A percentile compares a stretch with the other conserved stretches of the same genome.
Conservation (phyloP, 2,329 filamentous ascomycete species). For the Geosmithia putterillii region DNA sequence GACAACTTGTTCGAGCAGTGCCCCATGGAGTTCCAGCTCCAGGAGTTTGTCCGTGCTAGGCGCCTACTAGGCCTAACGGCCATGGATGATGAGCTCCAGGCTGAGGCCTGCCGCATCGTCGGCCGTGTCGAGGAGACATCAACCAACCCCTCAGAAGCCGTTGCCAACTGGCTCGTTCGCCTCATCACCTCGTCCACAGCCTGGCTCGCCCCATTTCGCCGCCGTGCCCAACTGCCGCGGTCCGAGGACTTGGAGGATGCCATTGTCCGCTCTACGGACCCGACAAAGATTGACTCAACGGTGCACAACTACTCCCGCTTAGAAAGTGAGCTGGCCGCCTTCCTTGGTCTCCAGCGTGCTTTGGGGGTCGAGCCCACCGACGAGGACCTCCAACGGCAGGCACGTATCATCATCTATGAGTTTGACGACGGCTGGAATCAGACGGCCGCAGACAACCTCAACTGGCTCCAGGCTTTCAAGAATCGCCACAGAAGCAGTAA, state of each 20-base stretch:
- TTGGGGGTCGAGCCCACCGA: constrained; percentile 37
- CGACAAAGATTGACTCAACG: constrained; percentile 43
- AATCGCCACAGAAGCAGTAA: constrained; percentile 21
- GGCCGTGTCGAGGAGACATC: constrained; percentile 42
- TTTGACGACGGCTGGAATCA: constrained; percentile 53
- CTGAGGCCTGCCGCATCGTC: constrained; percentile 45
- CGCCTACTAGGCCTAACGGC: constrained; percentile 43
- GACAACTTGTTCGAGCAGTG: constrained; percentile 44
- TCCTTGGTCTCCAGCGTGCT: constrained; percentile 29
- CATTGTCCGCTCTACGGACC: constrained; percentile 36
- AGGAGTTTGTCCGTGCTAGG: constrained; percentile 38
- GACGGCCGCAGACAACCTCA: constrained; percentile 43
- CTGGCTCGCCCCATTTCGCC: constrained; percentile 46
- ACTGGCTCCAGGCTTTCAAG: constrained; percentile 42
- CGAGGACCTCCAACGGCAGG: constrained; percentile 41
- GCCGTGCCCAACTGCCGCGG: constrained; percentile 43
- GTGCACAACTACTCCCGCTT: constrained; percentile 46
- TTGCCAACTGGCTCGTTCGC: constrained; percentile 45
- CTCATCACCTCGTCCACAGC: constrained; percentile 32
- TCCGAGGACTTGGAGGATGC: constrained; percentile 40
- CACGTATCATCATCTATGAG: constrained; percentile 49
- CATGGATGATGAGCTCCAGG: constrained; percentile 47
- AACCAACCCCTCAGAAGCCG: constrained; percentile 31
- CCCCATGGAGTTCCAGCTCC: constrained; percentile 40
- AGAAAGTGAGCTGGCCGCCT: constrained; percentile 43